Percentiles rank a stretch among this genome's conserved stretches.
phyloP scores from a whole-genome alignment of 306 rosid genomes.

The Vachellia pachyceras region DNA sequence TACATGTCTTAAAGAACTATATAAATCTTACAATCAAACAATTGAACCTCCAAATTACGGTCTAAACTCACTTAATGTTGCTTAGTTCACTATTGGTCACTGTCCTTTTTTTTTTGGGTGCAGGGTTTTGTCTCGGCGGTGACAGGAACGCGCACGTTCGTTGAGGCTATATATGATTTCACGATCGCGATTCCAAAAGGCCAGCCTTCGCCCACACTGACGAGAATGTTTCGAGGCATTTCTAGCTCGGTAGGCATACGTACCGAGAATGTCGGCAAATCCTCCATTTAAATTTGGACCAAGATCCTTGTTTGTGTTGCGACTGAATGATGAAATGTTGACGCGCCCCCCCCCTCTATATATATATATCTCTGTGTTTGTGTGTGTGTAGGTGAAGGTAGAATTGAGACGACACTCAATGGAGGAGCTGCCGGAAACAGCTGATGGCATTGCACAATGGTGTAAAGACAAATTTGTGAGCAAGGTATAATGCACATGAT shows the following conservation, averaged over 20 bases:
- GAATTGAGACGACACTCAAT: conserved; percentile 71
- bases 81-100: neutral
- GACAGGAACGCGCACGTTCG: conserved; percentile 51
- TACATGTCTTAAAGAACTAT: too few relatives aligned
- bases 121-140: conserved; percentile 91
- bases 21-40: too few relatives aligned
- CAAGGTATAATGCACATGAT: conserved; percentile 53
- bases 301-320: neutral
- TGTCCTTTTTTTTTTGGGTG: neutral
- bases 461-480: conserved; percentile 74
- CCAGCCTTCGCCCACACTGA: conserved; percentile 71
- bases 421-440: conserved; percentile 80
- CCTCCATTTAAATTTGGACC: neutral
- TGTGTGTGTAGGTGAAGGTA: conserved; percentile 59
- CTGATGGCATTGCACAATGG: conserved; percentile 82
- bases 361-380: too few relatives aligned
- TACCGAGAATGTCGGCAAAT: conserved; percentile 23
- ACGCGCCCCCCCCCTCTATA: too few relatives aligned
- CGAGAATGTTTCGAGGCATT: conserved; percentile 66
- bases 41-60: too few relatives aligned
- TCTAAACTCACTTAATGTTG: too few relatives aligned
- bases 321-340: too few relatives aligned
- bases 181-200: conserved; percentile 65
- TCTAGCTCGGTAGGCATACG: conserved; percentile 67
- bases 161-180: conserved; percentile 86